Percentiles rank a stretch among this genome's conserved stretches.
These are phyloP conservation scores for Tolypocladium tropicale DNA, from an alignment of 2,329 filamentous ascomycete genomes.

Conservation along the genomic window DNA sequence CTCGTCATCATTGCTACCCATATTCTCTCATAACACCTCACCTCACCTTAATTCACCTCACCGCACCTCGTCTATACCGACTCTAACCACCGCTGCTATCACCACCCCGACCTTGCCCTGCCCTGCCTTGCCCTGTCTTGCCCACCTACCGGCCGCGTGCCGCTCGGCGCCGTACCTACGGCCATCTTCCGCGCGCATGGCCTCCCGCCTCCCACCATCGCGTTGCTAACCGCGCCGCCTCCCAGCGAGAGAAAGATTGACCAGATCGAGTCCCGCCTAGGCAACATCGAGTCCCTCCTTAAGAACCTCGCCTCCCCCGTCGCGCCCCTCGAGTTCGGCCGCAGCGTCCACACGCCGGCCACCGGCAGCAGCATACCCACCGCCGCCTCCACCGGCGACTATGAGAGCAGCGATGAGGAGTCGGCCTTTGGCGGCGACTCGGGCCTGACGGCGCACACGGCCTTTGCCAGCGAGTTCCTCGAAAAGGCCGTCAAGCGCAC, in stretches of 20 bases:
- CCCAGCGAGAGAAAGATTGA: constrained; percentile 43
- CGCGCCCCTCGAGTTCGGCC: constrained; percentile 9
- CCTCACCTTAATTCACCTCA: neutral
- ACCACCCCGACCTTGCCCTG: neutral
- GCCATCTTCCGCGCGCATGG: neutral
- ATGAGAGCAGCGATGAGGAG: constrained; percentile 29
- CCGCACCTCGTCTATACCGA: neutral
- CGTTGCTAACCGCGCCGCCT: neutral
- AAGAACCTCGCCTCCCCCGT: constrained; percentile 22
- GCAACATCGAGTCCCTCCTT: constrained; percentile 33
- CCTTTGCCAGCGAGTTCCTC: constrained; percentile 44
- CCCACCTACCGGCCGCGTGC: neutral
- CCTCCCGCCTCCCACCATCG: too few species aligned
- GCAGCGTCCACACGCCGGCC: constrained; percentile 11
- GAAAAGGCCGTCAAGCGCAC: constrained; percentile 41
- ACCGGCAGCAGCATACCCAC: constrained; percentile 14
- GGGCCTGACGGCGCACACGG: constrained; percentile 37
- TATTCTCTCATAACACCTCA: neutral
- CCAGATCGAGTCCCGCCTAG: constrained; percentile 32
- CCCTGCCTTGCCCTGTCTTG: too few species aligned
- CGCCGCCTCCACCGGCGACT: constrained; percentile 19
- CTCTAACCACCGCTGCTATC: neutral
- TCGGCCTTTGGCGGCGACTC: constrained; percentile 36
- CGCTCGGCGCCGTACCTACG: neutral
- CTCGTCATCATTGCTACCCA: too few species aligned